Evolutionary conservation across 257 asterid species (phyloP), one percentile per base, ranked within the genome.

Genomic region (Solanum peruvianum): DNA sequence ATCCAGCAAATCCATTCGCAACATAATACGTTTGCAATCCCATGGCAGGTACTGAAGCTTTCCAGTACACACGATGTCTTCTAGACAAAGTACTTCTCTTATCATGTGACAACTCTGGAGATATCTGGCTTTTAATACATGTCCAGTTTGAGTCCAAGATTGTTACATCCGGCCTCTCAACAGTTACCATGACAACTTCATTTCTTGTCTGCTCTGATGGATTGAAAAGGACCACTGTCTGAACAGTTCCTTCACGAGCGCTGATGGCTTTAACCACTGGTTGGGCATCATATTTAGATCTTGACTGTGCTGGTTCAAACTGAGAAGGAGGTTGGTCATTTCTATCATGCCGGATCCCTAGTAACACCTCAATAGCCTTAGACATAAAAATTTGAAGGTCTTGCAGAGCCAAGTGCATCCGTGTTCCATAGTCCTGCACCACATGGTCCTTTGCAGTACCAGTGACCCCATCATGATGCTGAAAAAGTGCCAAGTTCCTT

Each of bases 401-500:
- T 21, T 93, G 95, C 91, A 96, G 89, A 89, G 98, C 97, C 90
- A 94, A 86, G 89, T 96, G 96, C 99, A 97, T 97, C 69, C 98
- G 92, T n/a, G 89, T 90, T 71, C 99, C 99, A 71, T 97, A 97
- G 90, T 97, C 99, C 88, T 92, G 91, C 73, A 96, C 97, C 82
- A 97, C 99, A 37, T 97, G 99, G 88, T 97, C 98, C 90, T 94
- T 96, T 11, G 98, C 99, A 16, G 99, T 96, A 82, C 99, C 99
- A 80, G 99, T 97, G 85, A 97, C 98, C 27, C 99, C 99, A 90
- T 96, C 99, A 84, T 97, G 99, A 89, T 97, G 99, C 93, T 97
- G 99, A 88, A 97, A 97, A 69, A 96, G 92, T 44, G 99, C 99
- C 71, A 95, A 88, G 88, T 97, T 97, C 89, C 99, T 90, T 90